These are phyloP conservation scores for Aulographum hederae DNA, from an alignment of 2,329 filamentous ascomycete genomes.

Conservation along the genomic window DNA sequence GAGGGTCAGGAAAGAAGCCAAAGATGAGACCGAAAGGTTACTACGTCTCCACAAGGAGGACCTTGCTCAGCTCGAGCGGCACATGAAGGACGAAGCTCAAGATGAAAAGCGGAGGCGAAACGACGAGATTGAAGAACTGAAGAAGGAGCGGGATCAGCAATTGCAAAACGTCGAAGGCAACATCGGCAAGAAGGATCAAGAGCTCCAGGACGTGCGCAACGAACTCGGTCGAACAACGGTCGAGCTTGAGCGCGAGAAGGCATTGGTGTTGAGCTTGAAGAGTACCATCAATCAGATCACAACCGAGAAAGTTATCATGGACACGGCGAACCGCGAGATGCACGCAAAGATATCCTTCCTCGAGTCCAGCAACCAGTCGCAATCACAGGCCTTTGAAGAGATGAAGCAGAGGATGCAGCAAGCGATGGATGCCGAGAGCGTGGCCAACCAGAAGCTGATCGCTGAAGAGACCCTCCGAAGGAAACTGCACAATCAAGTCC, in stretches of 20 bases:
- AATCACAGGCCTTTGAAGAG: conserved; percentile 67
- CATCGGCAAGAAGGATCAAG: conserved; percentile 35
- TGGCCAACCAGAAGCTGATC: conserved; percentile 63
- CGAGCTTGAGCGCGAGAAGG: conserved; percentile 38
- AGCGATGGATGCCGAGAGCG: conserved; percentile 49
- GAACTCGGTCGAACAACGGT: conserved; percentile 30
- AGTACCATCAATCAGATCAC: conserved; percentile 27
- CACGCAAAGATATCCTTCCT: conserved; percentile 74
- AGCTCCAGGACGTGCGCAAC: conserved; percentile 28
- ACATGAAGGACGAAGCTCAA: conserved; percentile 46
- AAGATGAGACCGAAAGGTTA: conserved; percentile 38
- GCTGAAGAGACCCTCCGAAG: conserved; percentile 81
- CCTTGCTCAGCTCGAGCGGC: conserved; percentile 43
- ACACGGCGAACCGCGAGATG: conserved; percentile 57
- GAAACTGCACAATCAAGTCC: conserved; percentile 91
- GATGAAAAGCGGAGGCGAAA: conserved; percentile 36
- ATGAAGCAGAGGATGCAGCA: conserved; percentile 69
- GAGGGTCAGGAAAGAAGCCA: conserved; percentile 21
- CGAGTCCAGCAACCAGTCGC: conserved; percentile 75
- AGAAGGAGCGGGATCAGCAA: conserved; percentile 31
- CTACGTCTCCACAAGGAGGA: conserved; percentile 48
- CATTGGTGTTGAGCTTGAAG: conserved; percentile 38
- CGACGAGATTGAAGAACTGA: conserved; percentile 48
- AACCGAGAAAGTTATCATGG: conserved; percentile 35
- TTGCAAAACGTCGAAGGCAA: conserved; percentile 28